phyloP scores from a whole-genome alignment of 495 filamentous ascomycete genomes.

The Penicillium lagena region DNA sequence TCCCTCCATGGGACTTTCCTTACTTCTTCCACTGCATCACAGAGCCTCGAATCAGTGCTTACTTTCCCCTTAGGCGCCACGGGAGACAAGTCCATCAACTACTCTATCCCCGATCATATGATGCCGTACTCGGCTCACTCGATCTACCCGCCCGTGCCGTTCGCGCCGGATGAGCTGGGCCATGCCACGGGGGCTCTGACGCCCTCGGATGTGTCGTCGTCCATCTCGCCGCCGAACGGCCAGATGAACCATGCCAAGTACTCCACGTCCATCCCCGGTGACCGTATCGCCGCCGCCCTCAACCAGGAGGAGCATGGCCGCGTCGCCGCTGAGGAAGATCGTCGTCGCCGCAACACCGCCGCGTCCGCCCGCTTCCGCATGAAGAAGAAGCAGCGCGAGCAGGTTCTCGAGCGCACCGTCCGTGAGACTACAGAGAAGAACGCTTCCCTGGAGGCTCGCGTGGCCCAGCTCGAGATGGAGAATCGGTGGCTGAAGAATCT shows the following conservation, averaged over 20 bases:
- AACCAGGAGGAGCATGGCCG: slow-evolving; percentile 50
- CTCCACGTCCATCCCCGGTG: slow-evolving; percentile 38
- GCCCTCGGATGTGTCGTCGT: slow-evolving; percentile 41
- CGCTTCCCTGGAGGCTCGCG: slow-evolving; percentile 66
- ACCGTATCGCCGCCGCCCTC: slow-evolving; percentile 35
- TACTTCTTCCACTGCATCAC: not conserved
- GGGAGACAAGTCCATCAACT: slow-evolving; percentile 40
- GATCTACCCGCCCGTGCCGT: slow-evolving; percentile 41
- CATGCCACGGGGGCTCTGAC: slow-evolving; percentile 33
- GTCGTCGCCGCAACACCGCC: slow-evolving; percentile 92
- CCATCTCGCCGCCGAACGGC: slow-evolving; percentile 43
- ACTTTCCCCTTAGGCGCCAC: slow-evolving; percentile 23
- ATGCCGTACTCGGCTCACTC: slow-evolving; percentile 39
- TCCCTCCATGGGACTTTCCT: not conserved
- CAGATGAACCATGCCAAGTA: slow-evolving; percentile 41
- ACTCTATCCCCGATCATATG: slow-evolving; percentile 37
- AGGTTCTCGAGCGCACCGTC: slow-evolving; percentile 80
- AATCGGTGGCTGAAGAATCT: slow-evolving; percentile 96
- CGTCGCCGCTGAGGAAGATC: slow-evolving; percentile 89
- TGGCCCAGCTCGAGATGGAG: slow-evolving; percentile 85
- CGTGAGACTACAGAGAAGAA: slow-evolving; percentile 91
- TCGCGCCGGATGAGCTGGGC: slow-evolving; percentile 35
- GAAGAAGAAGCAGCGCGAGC: slow-evolving; percentile 99
- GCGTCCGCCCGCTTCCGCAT: slow-evolving; percentile 91
- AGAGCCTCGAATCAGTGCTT: slow-evolving; percentile 11